A percentile compares a stretch with the other conserved stretches of the same genome.
Evolutionary conservation across 2,329 filamentous ascomycete genomes (phyloP).

Genomic region (Neopestalotiopsis rosae): DNA sequence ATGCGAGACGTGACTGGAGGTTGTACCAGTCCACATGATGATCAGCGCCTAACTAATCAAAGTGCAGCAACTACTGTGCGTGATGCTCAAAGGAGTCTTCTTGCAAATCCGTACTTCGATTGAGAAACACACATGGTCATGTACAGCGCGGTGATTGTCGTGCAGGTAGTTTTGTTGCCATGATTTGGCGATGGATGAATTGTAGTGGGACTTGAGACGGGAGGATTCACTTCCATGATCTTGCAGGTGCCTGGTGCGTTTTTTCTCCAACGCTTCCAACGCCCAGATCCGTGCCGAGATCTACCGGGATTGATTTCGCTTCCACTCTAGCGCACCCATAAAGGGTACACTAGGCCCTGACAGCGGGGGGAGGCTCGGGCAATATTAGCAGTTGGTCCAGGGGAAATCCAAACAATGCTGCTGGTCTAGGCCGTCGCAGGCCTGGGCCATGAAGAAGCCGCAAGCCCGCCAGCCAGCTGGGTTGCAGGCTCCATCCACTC

Average conservation of each 20-base stretch:
- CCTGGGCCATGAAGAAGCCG: background rate
- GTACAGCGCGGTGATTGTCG: too few relatives aligned
- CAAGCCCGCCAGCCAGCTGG: background rate
- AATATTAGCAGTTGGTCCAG: background rate
- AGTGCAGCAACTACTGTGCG: too few relatives aligned
- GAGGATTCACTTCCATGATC: background rate
- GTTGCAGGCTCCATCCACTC: background rate
- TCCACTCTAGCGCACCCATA: background rate
- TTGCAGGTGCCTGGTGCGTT: background rate
- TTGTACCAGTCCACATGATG: too few relatives aligned
- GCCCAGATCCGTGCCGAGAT: background rate
- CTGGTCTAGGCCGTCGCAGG: background rate
- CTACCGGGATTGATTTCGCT: constrained; percentile 1
- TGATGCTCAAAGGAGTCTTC: too few relatives aligned
- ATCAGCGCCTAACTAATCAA: too few relatives aligned
- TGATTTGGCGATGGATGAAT: too few relatives aligned
- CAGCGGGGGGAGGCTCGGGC: constrained; percentile 2
- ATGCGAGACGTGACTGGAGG: too few relatives aligned
- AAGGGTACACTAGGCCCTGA: constrained; percentile 2
- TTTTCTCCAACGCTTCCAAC: background rate
- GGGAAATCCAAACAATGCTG: background rate
- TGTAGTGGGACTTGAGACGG: background rate
- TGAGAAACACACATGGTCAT: too few relatives aligned
- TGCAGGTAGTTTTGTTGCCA: too few relatives aligned
- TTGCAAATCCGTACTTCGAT: too few relatives aligned